Evolutionary conservation across 1,284 basidiomycete genomes (phyloP).

Genomic region (Austroboletus niveus): DNA sequence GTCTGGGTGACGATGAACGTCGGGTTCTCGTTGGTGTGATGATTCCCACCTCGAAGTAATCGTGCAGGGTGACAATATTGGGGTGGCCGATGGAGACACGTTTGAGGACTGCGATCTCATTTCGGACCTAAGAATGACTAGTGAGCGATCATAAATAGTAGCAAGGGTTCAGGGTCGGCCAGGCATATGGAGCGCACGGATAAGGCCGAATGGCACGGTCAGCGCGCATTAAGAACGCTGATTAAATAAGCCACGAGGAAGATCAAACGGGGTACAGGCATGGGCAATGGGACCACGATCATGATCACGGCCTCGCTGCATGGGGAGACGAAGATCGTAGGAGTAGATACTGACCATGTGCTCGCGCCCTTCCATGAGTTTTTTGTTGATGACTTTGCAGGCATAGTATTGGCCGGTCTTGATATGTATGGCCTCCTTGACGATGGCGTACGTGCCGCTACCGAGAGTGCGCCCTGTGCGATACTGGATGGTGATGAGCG

Average conservation of each 20-base stretch:
- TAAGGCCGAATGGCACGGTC: slow-evolving; percentile 10
- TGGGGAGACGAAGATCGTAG: slow-evolving; percentile 2
- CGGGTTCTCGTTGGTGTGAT: background rate
- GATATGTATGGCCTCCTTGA: slow-evolving; percentile 96
- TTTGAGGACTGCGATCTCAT: slow-evolving; percentile 96
- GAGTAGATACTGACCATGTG: slow-evolving; percentile 61
- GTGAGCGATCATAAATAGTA: slow-evolving; percentile 6
- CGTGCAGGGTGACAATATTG: slow-evolving; percentile 90
- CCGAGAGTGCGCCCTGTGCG: slow-evolving; percentile 92
- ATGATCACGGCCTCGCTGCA: background rate
- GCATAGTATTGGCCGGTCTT: slow-evolving; percentile 85
- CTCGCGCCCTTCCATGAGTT: slow-evolving; percentile 93
- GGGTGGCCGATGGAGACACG: slow-evolving; percentile 87
- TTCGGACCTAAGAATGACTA: slow-evolving; percentile 68
- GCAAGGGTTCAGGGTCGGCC: slow-evolving; percentile 15
- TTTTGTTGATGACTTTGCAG: slow-evolving; percentile 97
- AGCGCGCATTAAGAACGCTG: slow-evolving; percentile 2
- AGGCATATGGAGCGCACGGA: background rate
- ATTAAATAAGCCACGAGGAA: slow-evolving; percentile 7
- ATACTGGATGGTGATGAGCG: slow-evolving; percentile 51
- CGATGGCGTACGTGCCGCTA: slow-evolving; percentile 89
- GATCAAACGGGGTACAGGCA: background rate
- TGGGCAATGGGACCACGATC: too few species aligned
- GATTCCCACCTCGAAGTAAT: slow-evolving; percentile 87
- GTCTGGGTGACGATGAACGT: slow-evolving; percentile 49